Base-by-base conservation (phyloP, 2,329 filamentous ascomycete genomes). In the Trichoderma polysporum region DNA sequence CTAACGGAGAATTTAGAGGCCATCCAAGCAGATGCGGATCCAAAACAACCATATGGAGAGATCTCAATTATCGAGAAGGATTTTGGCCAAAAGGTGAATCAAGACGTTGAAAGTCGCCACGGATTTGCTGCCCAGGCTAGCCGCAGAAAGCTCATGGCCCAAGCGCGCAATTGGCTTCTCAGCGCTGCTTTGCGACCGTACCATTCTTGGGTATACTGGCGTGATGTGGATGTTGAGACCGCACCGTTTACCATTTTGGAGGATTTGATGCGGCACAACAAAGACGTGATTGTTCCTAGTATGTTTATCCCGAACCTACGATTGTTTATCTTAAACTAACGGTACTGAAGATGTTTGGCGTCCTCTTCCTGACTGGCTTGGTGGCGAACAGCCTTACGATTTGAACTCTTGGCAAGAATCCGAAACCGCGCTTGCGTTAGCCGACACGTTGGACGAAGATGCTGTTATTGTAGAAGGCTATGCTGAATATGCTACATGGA, bases 331-430 rank as follows among this genome's bases (percentile, higher is more conserved):
- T 27, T 31, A 27, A 12, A n/a, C 74, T 80, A 63, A 80, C 72
- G 37, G 62, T 64, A 22, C 59, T 60, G n/a, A 69, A 94, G 91
- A 99, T 81, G 95, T 99, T 68, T 99, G 95, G 95, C 90, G 95
- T 71, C 95, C 95, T n/a, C 86, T 99, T 56, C 95, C 95, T 7
- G 95, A 99, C 79, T 99, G 95, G 95, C 91, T 99, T 27, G 95
- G 95, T 53, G 96, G 95, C 74, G 95, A 99, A 78, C 95, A 99
- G 77, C 95, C 95, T 1, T 99, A 99, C 78, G 95, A 99, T 80
- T 79, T 99, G 73, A 99, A 99, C 79, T 98, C 94, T 17, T 99
- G 95, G 95, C 95, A 99, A 79, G 95, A 99, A 79, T 99, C 95
- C 0, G 96, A 99, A 76, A 99, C 95, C 0, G 95, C 95, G 0